Conservation (phyloP, 352 stramenopile species). For the Heterotrichella gracilis region DNA sequence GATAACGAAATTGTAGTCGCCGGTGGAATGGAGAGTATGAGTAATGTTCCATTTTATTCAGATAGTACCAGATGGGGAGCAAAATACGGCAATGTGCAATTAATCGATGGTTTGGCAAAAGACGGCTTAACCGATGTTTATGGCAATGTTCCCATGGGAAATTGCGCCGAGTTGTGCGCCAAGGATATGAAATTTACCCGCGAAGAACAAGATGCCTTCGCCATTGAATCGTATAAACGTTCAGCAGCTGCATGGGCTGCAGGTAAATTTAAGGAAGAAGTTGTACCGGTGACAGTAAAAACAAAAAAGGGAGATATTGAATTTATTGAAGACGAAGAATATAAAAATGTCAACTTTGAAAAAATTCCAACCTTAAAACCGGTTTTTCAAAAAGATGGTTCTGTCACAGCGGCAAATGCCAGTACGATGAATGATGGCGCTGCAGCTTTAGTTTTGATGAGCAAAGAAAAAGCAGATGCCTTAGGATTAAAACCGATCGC, state of each 20-base stretch:
- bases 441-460: slow-evolving; percentile 71
- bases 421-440: slow-evolving; percentile 80
- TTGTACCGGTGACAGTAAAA: slow-evolving; percentile 50
- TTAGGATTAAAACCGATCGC: slow-evolving; percentile 34
- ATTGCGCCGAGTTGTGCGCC: slow-evolving; percentile 70
- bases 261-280: slow-evolving; percentile 48
- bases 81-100: background rate
- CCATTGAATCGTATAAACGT: slow-evolving; percentile 56
- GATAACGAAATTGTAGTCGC: slow-evolving; percentile 16
- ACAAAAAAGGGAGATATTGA: slow-evolving; percentile 26
- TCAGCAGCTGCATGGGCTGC: slow-evolving; percentile 27
- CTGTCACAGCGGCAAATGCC: slow-evolving; percentile 79
- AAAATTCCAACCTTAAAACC: slow-evolving; percentile 50
- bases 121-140: slow-evolving; percentile 86
- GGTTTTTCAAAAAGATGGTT: slow-evolving; percentile 73
- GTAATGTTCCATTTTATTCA: background rate
- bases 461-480: slow-evolving; percentile 38
- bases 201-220: slow-evolving; percentile 72
- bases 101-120: slow-evolving; percentile 23
- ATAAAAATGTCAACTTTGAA: slow-evolving; percentile 41
- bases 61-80: background rate
- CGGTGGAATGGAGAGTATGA: slow-evolving; percentile 18
- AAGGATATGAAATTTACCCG: slow-evolving; percentile 46
- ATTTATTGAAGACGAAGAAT: slow-evolving; percentile 59
- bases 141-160: slow-evolving; percentile 75